Conservation (phyloP, 768 basidiomycete species). For the Panellus pusillus region DNA sequence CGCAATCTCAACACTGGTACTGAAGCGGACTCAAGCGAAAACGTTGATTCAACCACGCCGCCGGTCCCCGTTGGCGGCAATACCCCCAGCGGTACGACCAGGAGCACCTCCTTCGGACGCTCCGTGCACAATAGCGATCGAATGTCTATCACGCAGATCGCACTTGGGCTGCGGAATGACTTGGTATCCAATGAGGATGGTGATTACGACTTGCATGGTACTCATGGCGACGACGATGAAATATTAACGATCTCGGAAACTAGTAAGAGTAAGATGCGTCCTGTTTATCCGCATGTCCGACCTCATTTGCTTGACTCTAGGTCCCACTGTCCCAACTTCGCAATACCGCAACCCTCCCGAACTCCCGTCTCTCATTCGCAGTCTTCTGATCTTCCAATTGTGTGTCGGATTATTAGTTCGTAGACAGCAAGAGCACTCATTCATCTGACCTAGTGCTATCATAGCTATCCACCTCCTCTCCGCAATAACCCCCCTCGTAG, state of each 20-base stretch:
- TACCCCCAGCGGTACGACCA: background rate
- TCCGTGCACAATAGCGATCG: slow-evolving; percentile 19
- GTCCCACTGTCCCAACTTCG: background rate
- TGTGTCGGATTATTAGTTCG: slow-evolving; percentile 13
- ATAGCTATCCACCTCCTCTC: slow-evolving; percentile 11
- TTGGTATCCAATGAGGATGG: background rate
- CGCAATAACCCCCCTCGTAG: slow-evolving; percentile 14
- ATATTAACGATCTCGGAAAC: background rate
- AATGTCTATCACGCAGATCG: slow-evolving; percentile 16
- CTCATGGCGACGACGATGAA: too few species aligned
- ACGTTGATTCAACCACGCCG: slow-evolving; percentile 9
- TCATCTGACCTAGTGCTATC: background rate
- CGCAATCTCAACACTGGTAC: too few species aligned
- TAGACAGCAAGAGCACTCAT: too few species aligned
- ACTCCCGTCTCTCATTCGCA: slow-evolving; percentile 10
- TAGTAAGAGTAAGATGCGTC: background rate
- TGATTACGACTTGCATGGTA: background rate
- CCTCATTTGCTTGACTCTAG: background rate
- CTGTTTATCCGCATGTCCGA: too few species aligned
- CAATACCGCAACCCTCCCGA: slow-evolving; percentile 2
- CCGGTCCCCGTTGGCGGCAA: too few species aligned
- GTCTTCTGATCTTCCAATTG: slow-evolving; percentile 17
- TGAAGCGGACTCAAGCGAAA: background rate
- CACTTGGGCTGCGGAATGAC: slow-evolving; percentile 1
- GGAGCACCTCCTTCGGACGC: background rate